Evolutionary conservation across 2,329 filamentous ascomycete species (phyloP), one percentile per base, ranked within the genome.

Genomic region (Teratosphaeria viscida): DNA sequence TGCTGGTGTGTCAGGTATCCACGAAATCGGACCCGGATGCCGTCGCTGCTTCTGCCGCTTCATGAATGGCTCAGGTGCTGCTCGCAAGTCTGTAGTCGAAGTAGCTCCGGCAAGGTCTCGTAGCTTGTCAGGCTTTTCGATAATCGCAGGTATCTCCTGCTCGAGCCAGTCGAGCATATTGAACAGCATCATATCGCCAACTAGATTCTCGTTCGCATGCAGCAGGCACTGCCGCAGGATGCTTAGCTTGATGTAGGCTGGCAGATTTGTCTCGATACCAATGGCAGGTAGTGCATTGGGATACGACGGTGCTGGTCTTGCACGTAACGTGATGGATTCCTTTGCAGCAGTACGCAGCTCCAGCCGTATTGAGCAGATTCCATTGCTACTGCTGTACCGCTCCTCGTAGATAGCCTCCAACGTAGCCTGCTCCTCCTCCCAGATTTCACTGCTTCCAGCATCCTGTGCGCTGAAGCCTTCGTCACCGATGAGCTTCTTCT

Each of bases 131-230:
- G 94, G 94, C 60, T 87, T 84, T 62, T 92, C 86, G 58, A 96
- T 86, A 59, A 97, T 89, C n/a, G 76, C 76, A 60, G 90, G 87
- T 63, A 95, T 85, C 65, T 91, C 86, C 63, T 88, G 84, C 71
- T 97, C 92, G 3, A 97, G 76, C 92, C 92, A 97, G 74, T 96
- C 92, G 57, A 92, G 82, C 12, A 95, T 81, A 64, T 89, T 89
- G 74, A 92, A 97, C 12, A 96, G 83, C 87, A 95, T 96, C 47
- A 90, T 89, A 70, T 95, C 90, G 27, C 90, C 92, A 14, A 86
- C 76, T 34, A 95, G 80, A 32, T 85, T 84, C 56, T 85, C 81
- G 56, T 84, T 78, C 2, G 91, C 85, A 70, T 92, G 85, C 4
- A 82, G 78, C 5, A 96, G 77, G 1, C 87, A 85, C 73, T 88